Conservation (phyloP, 2,329 filamentous ascomycete species). For the Diplodia intermedia region DNA sequence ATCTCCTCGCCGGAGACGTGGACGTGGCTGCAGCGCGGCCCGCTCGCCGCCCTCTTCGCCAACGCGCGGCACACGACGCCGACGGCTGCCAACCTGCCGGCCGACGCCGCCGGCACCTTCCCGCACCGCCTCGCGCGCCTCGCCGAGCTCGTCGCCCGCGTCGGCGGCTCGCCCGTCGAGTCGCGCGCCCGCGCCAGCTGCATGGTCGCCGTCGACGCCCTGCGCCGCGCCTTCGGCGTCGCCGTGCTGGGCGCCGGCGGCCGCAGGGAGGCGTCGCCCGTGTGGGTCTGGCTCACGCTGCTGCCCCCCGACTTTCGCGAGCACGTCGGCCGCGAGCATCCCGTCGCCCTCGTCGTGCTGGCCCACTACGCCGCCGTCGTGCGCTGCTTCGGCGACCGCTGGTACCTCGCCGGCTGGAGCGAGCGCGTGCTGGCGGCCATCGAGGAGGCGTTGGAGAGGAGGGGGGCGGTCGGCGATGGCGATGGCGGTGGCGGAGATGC, state of each 20-base stretch:
- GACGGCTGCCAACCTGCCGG: too few species aligned
- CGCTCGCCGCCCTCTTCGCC: not conserved
- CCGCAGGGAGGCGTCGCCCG: not conserved
- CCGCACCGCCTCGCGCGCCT: not conserved
- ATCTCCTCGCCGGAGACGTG: not conserved
- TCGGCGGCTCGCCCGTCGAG: not conserved
- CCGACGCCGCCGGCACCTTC: not conserved
- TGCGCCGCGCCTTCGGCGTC: constrained; percentile 1
- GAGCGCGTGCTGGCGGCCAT: not conserved
- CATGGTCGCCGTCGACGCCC: not conserved
- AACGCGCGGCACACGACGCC: too few species aligned
- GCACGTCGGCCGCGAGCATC: not conserved
- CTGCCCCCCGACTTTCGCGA: constrained; percentile 13
- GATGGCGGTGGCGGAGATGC: not conserved
- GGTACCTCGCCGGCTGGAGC: constrained; percentile 13
- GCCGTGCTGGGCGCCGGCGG: not conserved
- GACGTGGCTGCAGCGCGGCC: not conserved
- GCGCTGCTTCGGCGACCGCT: not conserved
- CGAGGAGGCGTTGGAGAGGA: constrained; percentile 1
- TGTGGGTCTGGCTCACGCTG: not conserved
- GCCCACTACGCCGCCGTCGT: constrained; percentile 8
- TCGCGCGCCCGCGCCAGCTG: not conserved
- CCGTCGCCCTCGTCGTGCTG: constrained; percentile 6
- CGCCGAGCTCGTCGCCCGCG: not conserved
- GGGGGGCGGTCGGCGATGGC: too few species aligned